Evolutionary conservation across 768 basidiomycete genomes (phyloP).

Genomic region (Termitomyces heimii): DNA sequence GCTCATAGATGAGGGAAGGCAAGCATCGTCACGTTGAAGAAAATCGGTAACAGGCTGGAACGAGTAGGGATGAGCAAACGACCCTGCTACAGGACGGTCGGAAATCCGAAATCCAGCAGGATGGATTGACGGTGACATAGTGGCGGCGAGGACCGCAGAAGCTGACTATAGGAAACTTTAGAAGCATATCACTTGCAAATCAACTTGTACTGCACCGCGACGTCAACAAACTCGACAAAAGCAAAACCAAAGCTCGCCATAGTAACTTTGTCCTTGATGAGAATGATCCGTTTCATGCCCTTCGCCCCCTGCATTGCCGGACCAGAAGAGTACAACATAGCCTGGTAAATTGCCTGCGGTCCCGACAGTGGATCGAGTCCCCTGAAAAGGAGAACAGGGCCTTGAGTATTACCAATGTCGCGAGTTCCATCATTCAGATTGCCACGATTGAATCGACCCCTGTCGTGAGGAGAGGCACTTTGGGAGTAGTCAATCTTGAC

Average conservation of each 20-base stretch:
- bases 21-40: conserved; percentile 72
- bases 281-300: conserved; percentile 82
- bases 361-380: conserved; percentile 86
- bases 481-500: conserved; percentile 97
- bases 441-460: conserved; percentile 50
- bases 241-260: conserved; percentile 90
- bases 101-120: conserved; percentile 94
- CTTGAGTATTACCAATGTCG: conserved; percentile 86
- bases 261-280: conserved; percentile 86
- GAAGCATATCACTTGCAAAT: background rate
- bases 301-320: conserved; percentile 69
- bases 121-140: conserved; percentile 81
- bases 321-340: conserved; percentile 81
- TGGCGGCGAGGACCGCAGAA: conserved; percentile 72
- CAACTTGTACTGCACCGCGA: conserved; percentile 48
- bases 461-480: conserved; percentile 69
- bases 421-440: conserved; percentile 90
- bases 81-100: conserved; percentile 82
- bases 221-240: conserved; percentile 88
- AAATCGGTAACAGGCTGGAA: conserved; percentile 79
- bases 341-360: conserved; percentile 81
- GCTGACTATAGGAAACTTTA: conserved; percentile 55
- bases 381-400: conserved; percentile 81
- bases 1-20: conserved; percentile 56
- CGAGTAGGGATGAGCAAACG: conserved; percentile 88